Percentiles rank a stretch among this genome's conserved stretches.
Conservation (phyloP, 805 yeast species). For the Yarrowia osloensis region DNA sequence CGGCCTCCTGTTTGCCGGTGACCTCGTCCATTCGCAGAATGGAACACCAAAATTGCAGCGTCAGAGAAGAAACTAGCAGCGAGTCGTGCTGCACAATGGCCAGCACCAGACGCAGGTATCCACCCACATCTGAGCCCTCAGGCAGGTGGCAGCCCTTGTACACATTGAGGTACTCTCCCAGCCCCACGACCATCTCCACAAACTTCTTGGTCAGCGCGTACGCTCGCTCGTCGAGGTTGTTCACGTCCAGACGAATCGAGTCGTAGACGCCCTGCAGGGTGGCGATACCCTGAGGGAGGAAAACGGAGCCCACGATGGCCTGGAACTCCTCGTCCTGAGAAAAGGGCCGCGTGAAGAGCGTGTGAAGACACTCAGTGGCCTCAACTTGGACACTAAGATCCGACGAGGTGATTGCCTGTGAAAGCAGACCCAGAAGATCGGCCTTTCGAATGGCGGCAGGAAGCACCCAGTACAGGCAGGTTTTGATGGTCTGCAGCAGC, state of each 20-base stretch:
- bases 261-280: conserved; percentile 67
- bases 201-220: conserved; percentile 85
- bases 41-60: conserved; percentile 93
- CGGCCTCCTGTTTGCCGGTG: conserved; percentile 45
- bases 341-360: conserved; percentile 78
- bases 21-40: conserved; percentile 79
- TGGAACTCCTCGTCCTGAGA: conserved; percentile 66
- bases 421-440: conserved; percentile 63
- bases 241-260: conserved; percentile 52
- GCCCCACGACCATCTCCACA: conserved; percentile 88
- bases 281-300: conserved; percentile 69
- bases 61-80: conserved; percentile 84
- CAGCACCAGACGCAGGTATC: conserved; percentile 72
- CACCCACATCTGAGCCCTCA: conserved; percentile 60
- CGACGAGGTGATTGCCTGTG: conserved; percentile 51
- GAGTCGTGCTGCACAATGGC: conserved; percentile 82
- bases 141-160: conserved; percentile 47
- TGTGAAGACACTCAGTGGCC: conserved; percentile 89
- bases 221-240: conserved; percentile 71
- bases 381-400: conserved; percentile 72
- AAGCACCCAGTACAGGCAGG: conserved; percentile 88
- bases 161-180: conserved; percentile 73
- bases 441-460: conserved; percentile 71
- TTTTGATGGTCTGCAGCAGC: conserved; percentile 77
- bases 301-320: conserved; percentile 76